These are phyloP conservation scores for Globisporangium takayamanum DNA, from an alignment of 352 stramenopile species.

Conservation along the genomic window DNA sequence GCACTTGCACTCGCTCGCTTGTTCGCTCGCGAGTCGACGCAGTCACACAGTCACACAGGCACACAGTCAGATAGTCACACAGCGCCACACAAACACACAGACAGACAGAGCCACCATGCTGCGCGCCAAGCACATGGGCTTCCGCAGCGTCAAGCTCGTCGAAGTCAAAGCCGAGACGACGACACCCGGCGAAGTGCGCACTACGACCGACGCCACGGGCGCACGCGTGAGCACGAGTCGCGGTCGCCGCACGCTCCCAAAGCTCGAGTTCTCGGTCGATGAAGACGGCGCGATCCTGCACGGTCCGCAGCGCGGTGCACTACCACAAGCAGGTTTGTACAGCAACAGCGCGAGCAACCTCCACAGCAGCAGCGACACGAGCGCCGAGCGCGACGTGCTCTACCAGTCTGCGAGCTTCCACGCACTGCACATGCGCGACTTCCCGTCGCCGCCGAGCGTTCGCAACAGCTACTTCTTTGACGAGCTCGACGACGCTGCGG, in stretches of 20 bases:
- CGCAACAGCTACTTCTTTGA: conserved; percentile 11
- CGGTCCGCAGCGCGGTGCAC: conserved; percentile 54
- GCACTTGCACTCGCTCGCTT: conserved; percentile 1
- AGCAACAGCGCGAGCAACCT: conserved; percentile 1
- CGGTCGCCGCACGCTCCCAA: conserved; percentile 63
- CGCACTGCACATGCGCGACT: conserved; percentile 48
- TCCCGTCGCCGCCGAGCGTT: conserved; percentile 18
- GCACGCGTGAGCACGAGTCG: conserved; percentile 52
- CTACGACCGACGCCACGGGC: conserved; percentile 56
- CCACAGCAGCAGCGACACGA: background rate
- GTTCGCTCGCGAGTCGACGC: background rate
- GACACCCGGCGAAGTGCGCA: conserved; percentile 69
- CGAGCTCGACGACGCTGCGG: background rate
- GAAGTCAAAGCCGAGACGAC: conserved; percentile 86
- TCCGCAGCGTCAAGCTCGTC: conserved; percentile 72
- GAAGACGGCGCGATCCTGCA: conserved; percentile 77
- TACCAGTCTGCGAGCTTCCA: conserved; percentile 42
- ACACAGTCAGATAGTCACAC: background rate
- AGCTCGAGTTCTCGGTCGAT: conserved; percentile 82
- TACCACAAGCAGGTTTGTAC: conserved; percentile 6
- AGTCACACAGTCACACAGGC: background rate
- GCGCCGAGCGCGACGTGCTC: conserved; percentile 24
- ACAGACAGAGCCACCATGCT: conserved; percentile 27
- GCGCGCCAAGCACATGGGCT: conserved; percentile 75
- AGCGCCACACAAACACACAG: background rate